Evolutionary conservation across 352 stramenopile species (phyloP), one percentile per base, ranked within the genome.

Genomic region (Phytopythium ostracodes): DNA sequence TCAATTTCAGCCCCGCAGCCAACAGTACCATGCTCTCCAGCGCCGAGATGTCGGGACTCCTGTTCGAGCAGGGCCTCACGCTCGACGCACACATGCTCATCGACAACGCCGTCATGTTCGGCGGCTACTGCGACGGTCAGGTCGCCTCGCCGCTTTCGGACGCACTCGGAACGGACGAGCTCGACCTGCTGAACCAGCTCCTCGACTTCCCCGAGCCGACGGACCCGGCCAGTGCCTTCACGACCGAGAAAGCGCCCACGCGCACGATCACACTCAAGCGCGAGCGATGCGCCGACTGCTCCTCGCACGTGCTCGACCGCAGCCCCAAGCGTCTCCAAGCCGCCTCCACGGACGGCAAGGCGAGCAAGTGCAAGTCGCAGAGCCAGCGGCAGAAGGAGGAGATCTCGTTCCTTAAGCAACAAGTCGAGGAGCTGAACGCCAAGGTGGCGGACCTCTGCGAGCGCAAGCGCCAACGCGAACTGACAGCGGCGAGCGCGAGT

Each of bases 381-480:
- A 68, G 73, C n/a, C 63, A 74, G 42, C 66, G 70, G 7, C 70
- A 77, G 47, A 74, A 72, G 64, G 47, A 72, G 8, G 70, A 77
- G 63, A 77, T 77, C 38, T 57, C 52, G 51, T 53, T 11, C 17
- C 57, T 77, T 42, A 77, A 64, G 43, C 44, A 62, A 12, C 63
- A 77, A 47, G 61, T 70, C 31, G 66, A 70, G 25, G 64, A 74
- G 35, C 53, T 77, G 51, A 57, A 66, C 56, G 64, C 60, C 38
- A 72, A 56, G 24, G 42, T 77, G 22, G 60, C 62, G 31, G 6
- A 56, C 14, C 47, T 77, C 29, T 67, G 68, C 5, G 49, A 55
- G 5, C 61, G 66, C 8, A 77, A 77, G 33, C 49, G 66, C 1
- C 60, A 74, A 22, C 50, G 27, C 40, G 14, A 22, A 24, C 33